These are phyloP conservation scores for Taphrina betulina DNA, from an alignment of 1,139 yeast genomes.

Conservation along the genomic window DNA sequence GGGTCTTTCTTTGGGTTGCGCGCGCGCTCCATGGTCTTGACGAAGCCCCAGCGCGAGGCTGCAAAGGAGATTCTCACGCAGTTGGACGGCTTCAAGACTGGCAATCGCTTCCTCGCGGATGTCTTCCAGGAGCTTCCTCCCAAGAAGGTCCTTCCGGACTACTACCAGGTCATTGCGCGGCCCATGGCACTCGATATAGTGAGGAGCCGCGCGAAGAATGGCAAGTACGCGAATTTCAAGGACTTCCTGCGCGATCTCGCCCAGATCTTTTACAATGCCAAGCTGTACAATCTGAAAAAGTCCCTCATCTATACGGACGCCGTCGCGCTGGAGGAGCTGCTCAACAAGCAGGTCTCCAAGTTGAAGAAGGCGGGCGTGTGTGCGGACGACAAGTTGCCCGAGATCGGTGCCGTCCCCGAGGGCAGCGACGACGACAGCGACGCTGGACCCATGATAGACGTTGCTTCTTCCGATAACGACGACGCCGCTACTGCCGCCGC, in stretches of 20 bases:
- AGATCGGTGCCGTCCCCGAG: constrained; percentile 67
- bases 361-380: constrained; percentile 49
- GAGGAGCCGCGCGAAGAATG: constrained; percentile 75
- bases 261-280: constrained; percentile 87
- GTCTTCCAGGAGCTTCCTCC: constrained; percentile 81
- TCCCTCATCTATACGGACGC: constrained; percentile 73
- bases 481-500: constrained; percentile 40
- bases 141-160: constrained; percentile 61
- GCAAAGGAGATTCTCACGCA: constrained; percentile 6
- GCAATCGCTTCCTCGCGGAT: constrained; percentile 22
- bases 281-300: constrained; percentile 70
- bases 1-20: too few relatives aligned
- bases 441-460: constrained; percentile 41
- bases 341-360: constrained; percentile 58
- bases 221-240: constrained; percentile 63
- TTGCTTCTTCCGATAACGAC: constrained; percentile 44
- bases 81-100: neutral
- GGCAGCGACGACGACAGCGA: constrained; percentile 35
- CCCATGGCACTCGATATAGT: constrained; percentile 84
- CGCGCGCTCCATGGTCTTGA: constrained; percentile 21
- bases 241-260: constrained; percentile 74
- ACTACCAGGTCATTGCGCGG: constrained; percentile 59
- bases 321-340: constrained; percentile 60
- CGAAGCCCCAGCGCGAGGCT: constrained; percentile 23
- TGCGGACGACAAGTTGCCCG: constrained; percentile 53